phyloP scores from a whole-genome alignment of 331 rosid genomes.

The Spiraea crenata region DNA sequence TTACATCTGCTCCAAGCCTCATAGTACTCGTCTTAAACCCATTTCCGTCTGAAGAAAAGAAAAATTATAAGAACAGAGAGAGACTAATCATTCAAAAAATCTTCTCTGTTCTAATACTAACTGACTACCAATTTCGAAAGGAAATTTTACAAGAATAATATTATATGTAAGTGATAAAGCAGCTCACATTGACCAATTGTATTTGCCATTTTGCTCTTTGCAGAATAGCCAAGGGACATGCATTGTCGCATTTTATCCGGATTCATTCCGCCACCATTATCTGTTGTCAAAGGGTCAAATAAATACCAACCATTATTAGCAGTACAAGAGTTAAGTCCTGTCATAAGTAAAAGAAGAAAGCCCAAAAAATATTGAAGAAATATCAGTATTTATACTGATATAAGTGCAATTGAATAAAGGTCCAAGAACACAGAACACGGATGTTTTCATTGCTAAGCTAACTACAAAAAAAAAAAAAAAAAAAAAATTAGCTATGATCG shows the following conservation, averaged over 20 bases:
- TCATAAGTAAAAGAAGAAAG: background rate
- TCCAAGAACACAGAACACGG: no score
- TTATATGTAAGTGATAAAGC: background rate
- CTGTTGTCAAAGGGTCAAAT: conserved; percentile 19
- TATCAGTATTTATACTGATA: background rate
- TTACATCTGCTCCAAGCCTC: conserved; percentile 46
- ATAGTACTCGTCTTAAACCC: conserved; percentile 49
- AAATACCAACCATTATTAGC: background rate
- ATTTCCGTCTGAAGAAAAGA: conserved; percentile 33
- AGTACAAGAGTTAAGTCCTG: background rate
- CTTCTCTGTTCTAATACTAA: background rate
- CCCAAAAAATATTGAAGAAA: no score
- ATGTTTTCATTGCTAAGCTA: background rate
- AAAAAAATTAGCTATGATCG: background rate
- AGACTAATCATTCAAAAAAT: background rate
- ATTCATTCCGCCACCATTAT: conserved; percentile 45
- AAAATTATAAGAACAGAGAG: background rate
- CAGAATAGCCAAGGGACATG: conserved; percentile 51
- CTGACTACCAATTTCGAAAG: background rate
- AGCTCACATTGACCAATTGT: conserved; percentile 47
- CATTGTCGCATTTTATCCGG: conserved; percentile 43
- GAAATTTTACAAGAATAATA: background rate
- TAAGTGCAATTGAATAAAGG: background rate
- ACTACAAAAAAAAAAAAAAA: no score
- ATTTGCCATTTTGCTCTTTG: conserved; percentile 37